A percentile compares a stretch with the other conserved stretches of the same genome.
Evolutionary conservation across 352 stramenopile genomes (phyloP).

Genomic region (Globisporangium okanoganense): DNA sequence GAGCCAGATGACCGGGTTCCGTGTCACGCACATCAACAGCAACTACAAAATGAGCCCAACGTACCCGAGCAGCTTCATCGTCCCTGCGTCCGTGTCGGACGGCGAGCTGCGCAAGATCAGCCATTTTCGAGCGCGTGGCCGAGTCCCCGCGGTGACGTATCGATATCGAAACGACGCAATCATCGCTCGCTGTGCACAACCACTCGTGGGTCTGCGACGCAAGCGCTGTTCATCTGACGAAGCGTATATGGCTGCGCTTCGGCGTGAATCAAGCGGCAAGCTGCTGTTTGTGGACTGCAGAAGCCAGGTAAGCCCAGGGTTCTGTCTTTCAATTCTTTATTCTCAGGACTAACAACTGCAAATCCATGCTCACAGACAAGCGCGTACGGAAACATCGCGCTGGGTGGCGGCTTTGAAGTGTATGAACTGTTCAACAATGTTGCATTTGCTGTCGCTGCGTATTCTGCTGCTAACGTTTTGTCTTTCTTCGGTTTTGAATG

Average conservation of each 20-base stretch:
- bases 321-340: not conserved
- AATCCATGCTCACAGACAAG: constrained; percentile 46
- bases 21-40: constrained; percentile 63
- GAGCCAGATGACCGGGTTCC: constrained; percentile 47
- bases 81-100: constrained; percentile 91
- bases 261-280: constrained; percentile 51
- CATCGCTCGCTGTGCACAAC: constrained; percentile 93
- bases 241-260: constrained; percentile 57
- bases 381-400: constrained; percentile 76
- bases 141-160: constrained; percentile 92
- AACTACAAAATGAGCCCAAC: constrained; percentile 81
- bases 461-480: constrained; percentile 16
- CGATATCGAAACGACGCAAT: constrained; percentile 85
- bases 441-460: not conserved
- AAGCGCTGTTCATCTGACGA: constrained; percentile 92
- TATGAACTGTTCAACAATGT: constrained; percentile 23
- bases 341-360: not conserved
- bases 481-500: constrained; percentile 12
- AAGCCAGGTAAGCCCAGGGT: constrained; percentile 40
- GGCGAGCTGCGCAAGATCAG: constrained; percentile 85
- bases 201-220: constrained; percentile 92
- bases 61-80: constrained; percentile 83
- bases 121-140: constrained; percentile 89
- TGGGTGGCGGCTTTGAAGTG: constrained; percentile 85
- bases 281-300: constrained; percentile 80